Percentiles rank a stretch among this genome's conserved stretches.
phyloP scores from a whole-genome alignment of 2,329 filamentous ascomycete species.

The Neopestalotiopsis rosae region DNA sequence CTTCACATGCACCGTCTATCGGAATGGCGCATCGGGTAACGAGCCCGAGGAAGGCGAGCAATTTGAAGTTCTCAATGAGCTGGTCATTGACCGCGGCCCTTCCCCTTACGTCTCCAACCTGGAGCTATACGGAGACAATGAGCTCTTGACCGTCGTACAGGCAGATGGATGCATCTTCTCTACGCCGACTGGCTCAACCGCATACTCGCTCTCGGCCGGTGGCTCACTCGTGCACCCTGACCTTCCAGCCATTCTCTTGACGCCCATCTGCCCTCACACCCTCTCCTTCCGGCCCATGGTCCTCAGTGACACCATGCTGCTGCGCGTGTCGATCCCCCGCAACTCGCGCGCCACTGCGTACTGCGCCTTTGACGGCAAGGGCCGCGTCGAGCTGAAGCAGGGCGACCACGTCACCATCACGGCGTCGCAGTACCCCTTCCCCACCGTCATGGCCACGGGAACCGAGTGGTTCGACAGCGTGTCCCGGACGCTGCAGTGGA shows the following conservation, averaged over 20 bases:
- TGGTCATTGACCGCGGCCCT: conserved; percentile 96
- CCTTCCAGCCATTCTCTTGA: conserved; percentile 94
- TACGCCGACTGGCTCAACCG: conserved; percentile 92
- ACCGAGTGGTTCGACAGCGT: conserved; percentile 98
- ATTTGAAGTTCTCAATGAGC: conserved; percentile 97
- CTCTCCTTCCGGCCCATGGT: conserved; percentile 98
- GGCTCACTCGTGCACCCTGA: conserved; percentile 96
- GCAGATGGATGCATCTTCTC: conserved; percentile 98
- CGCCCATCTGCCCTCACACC: conserved; percentile 96
- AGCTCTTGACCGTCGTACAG: conserved; percentile 92
- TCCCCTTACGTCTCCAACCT: conserved; percentile 97
- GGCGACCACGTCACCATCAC: conserved; percentile 97
- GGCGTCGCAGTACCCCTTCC: conserved; percentile 95
- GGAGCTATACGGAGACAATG: conserved; percentile 93
- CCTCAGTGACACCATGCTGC: conserved; percentile 89
- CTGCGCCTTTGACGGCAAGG: conserved; percentile 97
- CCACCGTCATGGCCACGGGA: conserved; percentile 87
- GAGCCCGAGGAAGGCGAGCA: conserved; percentile 87
- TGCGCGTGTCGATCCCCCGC: conserved; percentile 85
- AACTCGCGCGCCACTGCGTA: conserved; percentile 91
- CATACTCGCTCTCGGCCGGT: conserved; percentile 94
- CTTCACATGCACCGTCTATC: conserved; percentile 97
- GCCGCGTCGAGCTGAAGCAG: conserved; percentile 87
- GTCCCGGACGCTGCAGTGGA: conserved; percentile 91
- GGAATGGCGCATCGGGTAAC: conserved; percentile 65